Base-by-base conservation (phyloP, 208 protist genomes). In the Wallacemonas sp. region DNA sequence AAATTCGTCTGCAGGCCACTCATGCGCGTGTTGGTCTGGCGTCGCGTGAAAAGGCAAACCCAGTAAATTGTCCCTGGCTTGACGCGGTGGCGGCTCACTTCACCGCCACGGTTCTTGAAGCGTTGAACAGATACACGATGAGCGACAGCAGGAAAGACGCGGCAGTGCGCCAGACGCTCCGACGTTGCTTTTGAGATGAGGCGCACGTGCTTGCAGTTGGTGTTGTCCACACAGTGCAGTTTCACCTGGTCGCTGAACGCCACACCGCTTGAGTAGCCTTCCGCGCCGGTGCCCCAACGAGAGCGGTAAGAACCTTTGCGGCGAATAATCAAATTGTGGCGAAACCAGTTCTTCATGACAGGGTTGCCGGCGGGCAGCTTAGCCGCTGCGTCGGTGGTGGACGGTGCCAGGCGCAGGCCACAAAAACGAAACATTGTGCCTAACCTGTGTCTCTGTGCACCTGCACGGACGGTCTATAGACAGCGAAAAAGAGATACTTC, bases 221-320 rank as follows among this genome's bases (percentile, higher is more conserved):
- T 95, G 78, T 97, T 97, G 74, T 97, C 91, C 14, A 97, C 91
- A 55, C 91, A 97, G 74, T 97, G 88, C 61, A 97, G 76, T 66
- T 95, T 97, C 56, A 92, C 88, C 66, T 93, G 89, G 51, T 95
- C 87, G 54, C 86, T 91, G 33, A 97, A 77, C 14, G 88, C 86
- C 6, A 94, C 88, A 44, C 91, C 88, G 26, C 81, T 63, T 39
- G 79, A 79, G 73, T 91, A 91, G 53, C 88, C 88, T 67, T 96
- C 87, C 47, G 82, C 75, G 6, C 91, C 91, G 28, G 79, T 93
- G 26, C 91, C 91, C 88, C 91, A 96, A 1, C 91, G 82, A 12
- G 86, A 86, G 30, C 88, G 83, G 71, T 96, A 94, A 2, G 81
- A 88, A 21, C 82, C 85, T 46, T 91, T 91, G 34, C 91, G 80